Evolutionary conservation across 257 asterid genomes (phyloP).

Genomic region (Penstemon newberryi): DNA sequence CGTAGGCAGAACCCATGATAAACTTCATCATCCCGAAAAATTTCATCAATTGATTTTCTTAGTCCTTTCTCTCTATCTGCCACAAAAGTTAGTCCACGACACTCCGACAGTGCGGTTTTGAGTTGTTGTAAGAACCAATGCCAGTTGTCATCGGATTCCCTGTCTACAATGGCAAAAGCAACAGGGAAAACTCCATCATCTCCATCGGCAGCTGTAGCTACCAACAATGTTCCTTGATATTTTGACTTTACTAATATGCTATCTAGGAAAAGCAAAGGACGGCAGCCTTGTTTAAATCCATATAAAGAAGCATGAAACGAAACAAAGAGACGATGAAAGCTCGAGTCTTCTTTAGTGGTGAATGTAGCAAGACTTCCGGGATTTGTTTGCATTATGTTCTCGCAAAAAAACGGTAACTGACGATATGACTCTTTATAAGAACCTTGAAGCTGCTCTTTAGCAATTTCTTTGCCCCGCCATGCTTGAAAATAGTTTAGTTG

Average conservation of each 20-base stretch:
- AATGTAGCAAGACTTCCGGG: conserved; percentile 95
- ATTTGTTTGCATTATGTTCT: conserved; percentile 88
- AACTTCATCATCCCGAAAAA: conserved; percentile 70
- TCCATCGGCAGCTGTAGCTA: conserved; percentile 96
- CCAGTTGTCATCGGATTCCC: conserved; percentile 91
- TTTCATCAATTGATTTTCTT: conserved; percentile 64
- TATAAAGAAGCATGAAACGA: conserved; percentile 82
- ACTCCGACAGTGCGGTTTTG: conserved; percentile 59
- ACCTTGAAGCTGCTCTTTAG: conserved; percentile 99
- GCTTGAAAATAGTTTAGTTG: conserved; percentile 96
- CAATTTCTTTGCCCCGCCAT: conserved; percentile 98
- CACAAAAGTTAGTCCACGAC: conserved; percentile 69
- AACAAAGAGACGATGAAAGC: conserved; percentile 92
- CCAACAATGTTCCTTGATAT: conserved; percentile 88
- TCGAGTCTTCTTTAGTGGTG: conserved; percentile 88
- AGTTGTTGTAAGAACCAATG: conserved; percentile 87
- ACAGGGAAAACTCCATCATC: conserved; percentile 81
- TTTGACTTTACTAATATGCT: conserved; percentile 80
- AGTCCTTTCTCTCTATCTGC: conserved; percentile 91
- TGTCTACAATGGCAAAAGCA: conserved; percentile 92
- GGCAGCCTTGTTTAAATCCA: conserved; percentile 90
- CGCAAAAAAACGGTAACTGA: conserved; percentile 82
- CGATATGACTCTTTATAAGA: conserved; percentile 93
- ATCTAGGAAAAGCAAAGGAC: conserved; percentile 91
- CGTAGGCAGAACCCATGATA: conserved; percentile 79